Evolutionary conservation across 2,329 filamentous ascomycete species (phyloP).

Genomic region (Endothia cerciana): DNA sequence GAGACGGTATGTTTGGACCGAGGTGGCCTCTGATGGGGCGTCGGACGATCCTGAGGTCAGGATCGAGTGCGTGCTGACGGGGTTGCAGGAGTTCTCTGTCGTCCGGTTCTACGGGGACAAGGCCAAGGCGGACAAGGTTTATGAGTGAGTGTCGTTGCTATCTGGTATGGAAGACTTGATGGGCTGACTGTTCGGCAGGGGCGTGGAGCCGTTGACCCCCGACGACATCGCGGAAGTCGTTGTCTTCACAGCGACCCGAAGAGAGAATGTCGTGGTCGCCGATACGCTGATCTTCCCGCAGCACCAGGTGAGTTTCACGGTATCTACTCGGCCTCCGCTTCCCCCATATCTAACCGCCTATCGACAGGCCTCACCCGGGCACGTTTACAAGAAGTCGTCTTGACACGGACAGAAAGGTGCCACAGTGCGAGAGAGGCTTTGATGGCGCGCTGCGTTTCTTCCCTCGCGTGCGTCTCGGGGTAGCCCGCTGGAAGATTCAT

Average conservation of each 20-base stretch:
- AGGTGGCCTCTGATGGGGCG: too few species aligned
- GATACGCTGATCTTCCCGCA: constrained; percentile 87
- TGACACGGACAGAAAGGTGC: neutral
- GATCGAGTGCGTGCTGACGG: constrained; percentile 7
- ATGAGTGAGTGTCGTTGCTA: constrained; percentile 63
- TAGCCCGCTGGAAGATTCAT: neutral
- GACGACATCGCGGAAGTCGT: constrained; percentile 91
- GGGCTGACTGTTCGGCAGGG: constrained; percentile 48
- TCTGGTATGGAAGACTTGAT: neutral
- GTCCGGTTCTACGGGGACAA: constrained; percentile 90
- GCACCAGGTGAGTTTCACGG: constrained; percentile 70
- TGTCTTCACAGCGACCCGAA: constrained; percentile 80
- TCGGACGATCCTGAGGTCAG: too few species aligned
- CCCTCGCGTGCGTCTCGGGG: neutral
- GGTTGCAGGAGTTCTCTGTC: constrained; percentile 75
- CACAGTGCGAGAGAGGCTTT: neutral
- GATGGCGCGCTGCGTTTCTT: neutral
- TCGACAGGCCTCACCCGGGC: constrained; percentile 24
- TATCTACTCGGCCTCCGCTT: too few species aligned
- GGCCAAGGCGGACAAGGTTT: constrained; percentile 86
- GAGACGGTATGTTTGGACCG: constrained; percentile 66
- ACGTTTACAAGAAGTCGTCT: constrained; percentile 26
- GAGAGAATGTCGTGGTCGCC: constrained; percentile 89
- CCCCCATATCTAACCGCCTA: constrained; percentile 14
- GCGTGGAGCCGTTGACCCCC: constrained; percentile 80